These are phyloP conservation scores for Alternaria atra DNA, from an alignment of 2,329 filamentous ascomycete species.

Conservation along the genomic window DNA sequence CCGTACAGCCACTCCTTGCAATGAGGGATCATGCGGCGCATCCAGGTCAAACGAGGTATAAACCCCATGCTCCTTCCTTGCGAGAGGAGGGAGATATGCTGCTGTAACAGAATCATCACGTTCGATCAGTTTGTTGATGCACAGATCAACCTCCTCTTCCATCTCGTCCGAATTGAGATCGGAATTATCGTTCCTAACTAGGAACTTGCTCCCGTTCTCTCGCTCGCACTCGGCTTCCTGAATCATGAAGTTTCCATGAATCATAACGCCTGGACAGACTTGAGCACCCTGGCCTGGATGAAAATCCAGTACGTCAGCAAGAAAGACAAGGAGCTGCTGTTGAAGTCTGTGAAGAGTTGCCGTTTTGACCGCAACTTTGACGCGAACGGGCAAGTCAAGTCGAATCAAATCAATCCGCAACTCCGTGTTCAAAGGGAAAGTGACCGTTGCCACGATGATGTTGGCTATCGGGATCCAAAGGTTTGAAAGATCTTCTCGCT, in stretches of 20 bases:
- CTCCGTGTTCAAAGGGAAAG: neutral
- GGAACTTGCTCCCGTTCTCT: neutral
- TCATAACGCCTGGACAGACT: neutral
- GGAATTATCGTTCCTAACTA: neutral
- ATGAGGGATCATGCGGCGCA: neutral
- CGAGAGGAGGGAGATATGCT: neutral
- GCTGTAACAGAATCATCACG: neutral
- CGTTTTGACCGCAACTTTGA: neutral
- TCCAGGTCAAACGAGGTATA: neutral
- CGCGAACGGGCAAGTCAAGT: neutral
- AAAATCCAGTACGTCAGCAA: neutral
- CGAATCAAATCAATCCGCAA: neutral
- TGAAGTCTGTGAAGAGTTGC: neutral
- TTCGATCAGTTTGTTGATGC: neutral
- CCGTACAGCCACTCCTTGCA: neutral
- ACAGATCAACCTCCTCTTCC: conserved; percentile 1
- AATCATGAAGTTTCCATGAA: neutral
- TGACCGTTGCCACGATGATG: neutral
- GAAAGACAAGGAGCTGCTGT: neutral
- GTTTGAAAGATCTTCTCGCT: neutral
- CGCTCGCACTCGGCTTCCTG: neutral
- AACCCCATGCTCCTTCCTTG: neutral
- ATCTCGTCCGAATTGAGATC: neutral
- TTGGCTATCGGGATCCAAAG: neutral
- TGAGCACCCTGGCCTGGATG: neutral